Conservation (phyloP, 768 basidiomycete genomes). For the Lyophyllum decastes region DNA sequence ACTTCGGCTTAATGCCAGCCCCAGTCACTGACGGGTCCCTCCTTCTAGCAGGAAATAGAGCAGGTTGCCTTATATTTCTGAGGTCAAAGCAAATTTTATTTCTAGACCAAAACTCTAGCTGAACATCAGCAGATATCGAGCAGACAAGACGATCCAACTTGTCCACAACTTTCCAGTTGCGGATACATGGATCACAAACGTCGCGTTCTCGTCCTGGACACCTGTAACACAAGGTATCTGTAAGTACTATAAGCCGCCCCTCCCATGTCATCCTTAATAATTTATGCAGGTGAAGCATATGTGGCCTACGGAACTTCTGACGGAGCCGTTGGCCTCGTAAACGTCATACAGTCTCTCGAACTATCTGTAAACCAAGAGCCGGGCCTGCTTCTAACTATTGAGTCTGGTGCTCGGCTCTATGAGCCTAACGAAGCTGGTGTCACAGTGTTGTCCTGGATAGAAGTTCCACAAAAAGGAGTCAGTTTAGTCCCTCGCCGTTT, state of each 20-base stretch:
- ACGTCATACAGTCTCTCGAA: conserved; percentile 48
- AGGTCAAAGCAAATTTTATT: conserved; percentile 38
- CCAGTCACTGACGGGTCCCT: conserved; percentile 60
- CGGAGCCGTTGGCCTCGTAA: conserved; percentile 59
- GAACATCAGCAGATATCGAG: conserved; percentile 24
- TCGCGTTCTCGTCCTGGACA: conserved; percentile 63
- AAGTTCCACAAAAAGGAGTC: conserved; percentile 38
- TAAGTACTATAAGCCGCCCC: conserved; percentile 30
- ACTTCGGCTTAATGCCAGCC: conserved; percentile 53
- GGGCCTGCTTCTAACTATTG: conserved; percentile 24
- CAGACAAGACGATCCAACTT: conserved; percentile 26
- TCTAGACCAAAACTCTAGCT: neutral
- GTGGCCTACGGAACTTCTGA: conserved; percentile 62
- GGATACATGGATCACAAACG: conserved; percentile 64
- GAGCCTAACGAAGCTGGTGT: conserved; percentile 43
- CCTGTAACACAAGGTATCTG: conserved; percentile 37
- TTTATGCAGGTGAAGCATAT: conserved; percentile 53
- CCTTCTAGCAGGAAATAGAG: conserved; percentile 68
- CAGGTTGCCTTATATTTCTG: conserved; percentile 61
- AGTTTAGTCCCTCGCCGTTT: conserved; percentile 16
- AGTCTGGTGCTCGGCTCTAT: conserved; percentile 27
- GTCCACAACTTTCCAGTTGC: conserved; percentile 43
- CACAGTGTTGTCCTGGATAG: conserved; percentile 61
- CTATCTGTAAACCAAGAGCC: neutral
- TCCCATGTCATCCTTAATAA: neutral